phyloP scores from a whole-genome alignment of 2,329 filamentous ascomycete genomes.

The Thelonectria blattea region DNA sequence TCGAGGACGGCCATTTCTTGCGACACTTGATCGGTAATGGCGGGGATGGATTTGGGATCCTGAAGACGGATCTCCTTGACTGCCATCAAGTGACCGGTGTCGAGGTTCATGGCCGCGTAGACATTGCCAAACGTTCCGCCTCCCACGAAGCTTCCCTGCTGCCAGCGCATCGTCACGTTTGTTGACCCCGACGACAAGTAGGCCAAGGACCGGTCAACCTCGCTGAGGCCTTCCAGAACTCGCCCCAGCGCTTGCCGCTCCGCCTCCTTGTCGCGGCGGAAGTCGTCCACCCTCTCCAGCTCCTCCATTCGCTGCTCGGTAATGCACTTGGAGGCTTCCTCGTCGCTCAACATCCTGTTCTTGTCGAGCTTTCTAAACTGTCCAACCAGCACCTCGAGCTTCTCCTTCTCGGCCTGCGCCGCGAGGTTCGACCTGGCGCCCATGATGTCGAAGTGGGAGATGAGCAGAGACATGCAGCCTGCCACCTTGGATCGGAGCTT shows the following conservation, averaged over 20 bases:
- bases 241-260: slow-evolving; percentile 88
- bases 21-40: slow-evolving; percentile 89
- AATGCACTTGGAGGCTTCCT: slow-evolving; percentile 80
- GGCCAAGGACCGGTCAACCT: slow-evolving; percentile 92
- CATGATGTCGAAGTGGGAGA: slow-evolving; percentile 99
- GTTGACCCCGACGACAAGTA: slow-evolving; percentile 93
- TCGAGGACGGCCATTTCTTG: slow-evolving; percentile 98
- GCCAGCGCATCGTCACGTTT: slow-evolving; percentile 95
- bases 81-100: slow-evolving; percentile 95
- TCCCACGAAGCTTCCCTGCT: slow-evolving; percentile 97
- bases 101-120: slow-evolving; percentile 95
- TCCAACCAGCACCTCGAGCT: slow-evolving; percentile 78
- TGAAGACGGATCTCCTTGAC: slow-evolving; percentile 98
- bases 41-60: slow-evolving; percentile 94
- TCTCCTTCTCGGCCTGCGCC: slow-evolving; percentile 90
- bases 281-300: slow-evolving; percentile 77
- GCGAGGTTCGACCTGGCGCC: slow-evolving; percentile 91
- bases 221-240: slow-evolving; percentile 92
- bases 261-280: slow-evolving; percentile 77
- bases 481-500: slow-evolving; percentile 86
- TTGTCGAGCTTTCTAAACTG: slow-evolving; percentile 81
- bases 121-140: slow-evolving; percentile 97
- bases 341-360: slow-evolving; percentile 75
- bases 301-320: slow-evolving; percentile 76
- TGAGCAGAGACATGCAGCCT: slow-evolving; percentile 95